These are phyloP conservation scores for Rhinocladiella similis DNA, from an alignment of 2,329 filamentous ascomycete species.

Conservation along the genomic window DNA sequence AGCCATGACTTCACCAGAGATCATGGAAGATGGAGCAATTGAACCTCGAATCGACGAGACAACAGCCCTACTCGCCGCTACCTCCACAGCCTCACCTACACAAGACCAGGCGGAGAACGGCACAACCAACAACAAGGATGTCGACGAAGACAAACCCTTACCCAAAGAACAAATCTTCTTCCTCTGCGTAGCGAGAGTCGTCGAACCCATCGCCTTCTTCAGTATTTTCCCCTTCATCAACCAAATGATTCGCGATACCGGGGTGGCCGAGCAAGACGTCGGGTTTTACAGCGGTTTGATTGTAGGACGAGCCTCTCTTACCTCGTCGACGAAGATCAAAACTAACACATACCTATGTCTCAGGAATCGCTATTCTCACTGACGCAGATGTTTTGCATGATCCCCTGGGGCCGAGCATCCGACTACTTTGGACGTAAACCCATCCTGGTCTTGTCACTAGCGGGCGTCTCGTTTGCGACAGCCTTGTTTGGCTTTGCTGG, in stretches of 20 bases:
- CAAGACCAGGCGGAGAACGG: neutral
- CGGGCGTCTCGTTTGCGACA: constrained; percentile 62
- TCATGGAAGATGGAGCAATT: constrained; percentile 4
- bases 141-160: constrained; percentile 42
- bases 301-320: constrained; percentile 46
- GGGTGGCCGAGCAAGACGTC: constrained; percentile 65
- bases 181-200: constrained; percentile 70
- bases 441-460: constrained; percentile 65
- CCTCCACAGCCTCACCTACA: constrained; percentile 1
- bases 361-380: constrained; percentile 66
- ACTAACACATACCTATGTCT: neutral
- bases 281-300: constrained; percentile 80
- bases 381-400: constrained; percentile 76
- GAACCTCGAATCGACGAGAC: constrained; percentile 21
- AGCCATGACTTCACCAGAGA: constrained; percentile 15
- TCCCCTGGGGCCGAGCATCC: constrained; percentile 68
- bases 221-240: constrained; percentile 79
- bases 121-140: neutral
- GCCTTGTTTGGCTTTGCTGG: constrained; percentile 68
- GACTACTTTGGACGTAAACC: constrained; percentile 71
- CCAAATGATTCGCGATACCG: constrained; percentile 70
- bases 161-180: constrained; percentile 67
- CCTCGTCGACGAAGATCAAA: neutral
- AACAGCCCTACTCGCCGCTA: constrained; percentile 19
- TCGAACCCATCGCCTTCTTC: constrained; percentile 82